Base-by-base conservation (phyloP, 208 protist species). In the Acanthamoeba castellanii region DNA sequence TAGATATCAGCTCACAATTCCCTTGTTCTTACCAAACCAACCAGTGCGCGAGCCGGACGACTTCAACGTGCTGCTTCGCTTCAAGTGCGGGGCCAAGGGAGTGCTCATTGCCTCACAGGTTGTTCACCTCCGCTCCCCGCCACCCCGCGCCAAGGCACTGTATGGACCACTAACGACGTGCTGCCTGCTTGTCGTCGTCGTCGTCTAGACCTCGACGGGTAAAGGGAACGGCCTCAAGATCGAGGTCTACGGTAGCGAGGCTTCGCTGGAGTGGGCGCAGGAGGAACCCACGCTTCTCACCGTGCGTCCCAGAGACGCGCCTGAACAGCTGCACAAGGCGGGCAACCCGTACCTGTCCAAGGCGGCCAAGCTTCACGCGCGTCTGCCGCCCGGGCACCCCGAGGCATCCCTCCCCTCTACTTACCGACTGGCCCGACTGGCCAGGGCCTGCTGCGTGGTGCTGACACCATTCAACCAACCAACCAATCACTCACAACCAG, bases 41-140 rank as follows among this genome's bases (percentile, higher is more conserved):
- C 25, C 68, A 78, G 70, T 78, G 70, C 27, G 70, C 27, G 70
- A 78, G 30, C 70, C 70, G 11, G 70, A 78, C 22, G 70, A 78
- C 70, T 78, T 78, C 32, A 78, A 78, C 70, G 20, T 78, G 1
- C 30, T 78, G 32, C 70, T 78, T 20, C 70, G 70, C 32, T 78
- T 78, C 70, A 22, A 27, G 11, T 14, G 70, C 37, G 70, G 70
- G 14, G 70, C 70, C 32, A 78, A 78, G 70, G 70, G 70, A 34
- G 70, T 78, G 70, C 70, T 78, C 70, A 78, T 78, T 18, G 70
- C 70, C 70, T 78, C 70, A 32, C 70, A 78, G 70, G 70, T 78
- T 42, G 22, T 22, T 70, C 20, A 22, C 61, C 61, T n/a, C 61
- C 4, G n/a, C 25, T 70, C 25, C 20, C n/a, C n/a, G 25, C 20